These are phyloP conservation scores for Schizosaccharomyces osmophilus DNA, from an alignment of 805 yeast species.

Conservation along the genomic window DNA sequence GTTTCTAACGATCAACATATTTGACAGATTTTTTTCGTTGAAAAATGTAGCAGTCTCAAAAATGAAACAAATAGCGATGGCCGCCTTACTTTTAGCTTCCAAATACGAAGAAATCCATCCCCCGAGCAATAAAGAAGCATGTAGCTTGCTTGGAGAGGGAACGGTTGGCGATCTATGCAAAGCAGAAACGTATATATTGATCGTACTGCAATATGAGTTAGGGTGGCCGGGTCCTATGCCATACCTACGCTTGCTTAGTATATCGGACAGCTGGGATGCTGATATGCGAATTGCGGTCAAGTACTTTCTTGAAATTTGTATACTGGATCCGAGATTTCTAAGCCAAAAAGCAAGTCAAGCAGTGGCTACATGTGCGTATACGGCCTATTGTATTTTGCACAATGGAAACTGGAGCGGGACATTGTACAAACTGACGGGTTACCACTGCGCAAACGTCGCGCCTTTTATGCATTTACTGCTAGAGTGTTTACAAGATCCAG, in stretches of 20 bases:
- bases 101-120: conserved; percentile 91
- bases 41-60: conserved; percentile 56
- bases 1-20: conserved; percentile 62
- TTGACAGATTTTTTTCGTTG: conserved; percentile 67
- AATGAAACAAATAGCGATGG: conserved; percentile 85
- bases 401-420: neutral
- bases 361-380: conserved; percentile 50
- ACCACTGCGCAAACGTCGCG: neutral
- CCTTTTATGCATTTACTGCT: neutral
- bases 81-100: conserved; percentile 81
- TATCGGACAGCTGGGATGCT: conserved; percentile 87
- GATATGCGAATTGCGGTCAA: conserved; percentile 86
- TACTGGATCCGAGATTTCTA: conserved; percentile 76
- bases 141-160: conserved; percentile 80
- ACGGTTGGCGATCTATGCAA: conserved; percentile 52
- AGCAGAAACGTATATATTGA: conserved; percentile 85
- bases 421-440: neutral
- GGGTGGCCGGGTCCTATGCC: conserved; percentile 99
- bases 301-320: conserved; percentile 67
- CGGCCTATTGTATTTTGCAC: neutral
- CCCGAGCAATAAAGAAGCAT: conserved; percentile 75
- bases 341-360: conserved; percentile 86
- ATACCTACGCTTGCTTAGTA: conserved; percentile 60
- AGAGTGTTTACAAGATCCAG: neutral
- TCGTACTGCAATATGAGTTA: conserved; percentile 72